Evolutionary conservation across 805 yeast genomes (phyloP), one percentile per base, ranked within the genome.

Genomic region (Lipomyces yamadae): DNA sequence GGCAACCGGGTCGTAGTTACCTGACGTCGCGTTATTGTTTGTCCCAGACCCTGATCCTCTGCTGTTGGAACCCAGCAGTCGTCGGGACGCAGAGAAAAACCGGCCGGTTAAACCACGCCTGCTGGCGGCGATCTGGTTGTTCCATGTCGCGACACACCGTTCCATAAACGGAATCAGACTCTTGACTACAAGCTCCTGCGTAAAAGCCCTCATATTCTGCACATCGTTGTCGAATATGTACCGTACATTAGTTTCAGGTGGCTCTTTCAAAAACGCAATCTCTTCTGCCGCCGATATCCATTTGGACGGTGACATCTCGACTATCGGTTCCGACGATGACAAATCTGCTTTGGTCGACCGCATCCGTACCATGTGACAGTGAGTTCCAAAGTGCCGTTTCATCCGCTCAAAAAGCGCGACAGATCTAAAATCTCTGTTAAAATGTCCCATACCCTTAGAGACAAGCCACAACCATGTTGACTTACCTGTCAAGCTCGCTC

Each of bases 121-220:
- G 3, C 63, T 61, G 5, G 70, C 67, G 52, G 70, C 70, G 34
- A 66, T 64, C 60, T 64, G 90, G 72, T 92, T 97, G 67, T 88
- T 93, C 98, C 98, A 93, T 13, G 84, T 76, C 42, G 88, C 81
- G n/a, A 92, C 84, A 73, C 91, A 89, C 64, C 84, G 79, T 74
- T 91, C 92, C 97, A 95, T 91, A 76, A 87, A 93, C 0, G 98
- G 97, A 0, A 91, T 81, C 65, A 90, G 78, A 58, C 79, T 78
- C 69, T 82, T 83, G 45, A 78, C 78, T 8, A 86, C 79, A 63
- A 85, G 77, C 39, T 86, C 89, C 57, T 80, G 76, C 15, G 86
- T 67, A 60, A 81, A 81, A 8, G 70, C 68, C 10, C 79, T 72
- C 34, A 87, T 70, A 0, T 79, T 76, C 70, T 76, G 72, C 67